Conservation (phyloP, 495 filamentous ascomycete genomes). For the Penicillium steckii region DNA sequence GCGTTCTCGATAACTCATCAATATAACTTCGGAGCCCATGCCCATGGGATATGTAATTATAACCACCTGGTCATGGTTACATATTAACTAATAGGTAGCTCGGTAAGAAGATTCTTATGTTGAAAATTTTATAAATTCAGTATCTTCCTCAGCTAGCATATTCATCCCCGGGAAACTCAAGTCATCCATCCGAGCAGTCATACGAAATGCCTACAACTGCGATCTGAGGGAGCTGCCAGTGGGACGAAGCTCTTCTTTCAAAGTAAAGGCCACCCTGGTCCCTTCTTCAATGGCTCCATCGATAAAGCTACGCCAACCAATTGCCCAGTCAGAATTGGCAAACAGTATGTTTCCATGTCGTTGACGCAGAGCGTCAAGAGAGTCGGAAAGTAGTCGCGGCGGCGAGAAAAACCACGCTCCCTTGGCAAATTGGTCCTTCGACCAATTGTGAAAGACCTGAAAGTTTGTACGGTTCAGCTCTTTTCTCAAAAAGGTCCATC, state of each 20-base stretch:
- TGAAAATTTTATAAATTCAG: no score
- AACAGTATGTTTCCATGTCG: constrained; percentile 26
- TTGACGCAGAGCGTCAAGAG: constrained; percentile 19
- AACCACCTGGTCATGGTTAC: no score
- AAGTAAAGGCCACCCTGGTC: constrained; percentile 16
- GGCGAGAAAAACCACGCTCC: constrained; percentile 29
- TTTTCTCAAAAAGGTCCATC: neutral
- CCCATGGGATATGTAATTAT: no score
- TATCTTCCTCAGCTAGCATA: no score
- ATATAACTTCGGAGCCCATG: no score
- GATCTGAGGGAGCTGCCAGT: constrained; percentile 1
- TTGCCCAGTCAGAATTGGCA: constrained; percentile 32
- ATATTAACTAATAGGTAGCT: no score
- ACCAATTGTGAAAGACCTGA: constrained; percentile 32
- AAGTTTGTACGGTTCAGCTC: neutral
- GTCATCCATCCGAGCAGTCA: no score
- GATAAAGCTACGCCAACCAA: constrained; percentile 33
- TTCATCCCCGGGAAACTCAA: no score
- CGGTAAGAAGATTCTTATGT: no score
- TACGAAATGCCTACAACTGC: neutral
- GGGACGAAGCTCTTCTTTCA: constrained; percentile 16
- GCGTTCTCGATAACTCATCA: no score
- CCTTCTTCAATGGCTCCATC: constrained; percentile 36
- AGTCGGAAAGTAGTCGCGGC: constrained; percentile 14
- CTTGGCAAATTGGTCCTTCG: constrained; percentile 28